phyloP scores from a whole-genome alignment of 2,329 filamentous ascomycete genomes.

The Stemphylium vesicarium region DNA sequence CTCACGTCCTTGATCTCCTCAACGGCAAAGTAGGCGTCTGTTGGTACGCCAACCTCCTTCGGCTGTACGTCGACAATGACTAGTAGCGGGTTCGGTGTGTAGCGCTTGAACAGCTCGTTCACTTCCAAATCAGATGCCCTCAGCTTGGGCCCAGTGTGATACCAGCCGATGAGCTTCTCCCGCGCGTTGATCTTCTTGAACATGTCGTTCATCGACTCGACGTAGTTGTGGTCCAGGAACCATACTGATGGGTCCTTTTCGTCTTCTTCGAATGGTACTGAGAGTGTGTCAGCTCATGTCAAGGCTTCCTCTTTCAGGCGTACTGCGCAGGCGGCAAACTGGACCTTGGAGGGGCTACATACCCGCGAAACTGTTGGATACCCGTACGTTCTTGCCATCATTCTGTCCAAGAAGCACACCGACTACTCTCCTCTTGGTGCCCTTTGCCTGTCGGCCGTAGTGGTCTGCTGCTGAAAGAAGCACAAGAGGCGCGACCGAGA shows the following conservation, averaged over 20 bases:
- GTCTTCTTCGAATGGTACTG: slow-evolving; percentile 98
- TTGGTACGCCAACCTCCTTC: slow-evolving; percentile 96
- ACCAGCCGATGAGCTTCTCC: slow-evolving; percentile 99
- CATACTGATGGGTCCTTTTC: slow-evolving; percentile 98
- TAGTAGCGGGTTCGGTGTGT: slow-evolving; percentile 92
- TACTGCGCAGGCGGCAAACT: slow-evolving; percentile 21
- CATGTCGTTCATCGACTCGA: slow-evolving; percentile 99
- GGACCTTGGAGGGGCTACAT: slow-evolving; percentile 38
- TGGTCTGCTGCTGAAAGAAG: slow-evolving; percentile 98
- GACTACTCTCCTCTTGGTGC: slow-evolving; percentile 82
- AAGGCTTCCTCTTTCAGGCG: slow-evolving; percentile 5
- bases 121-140: slow-evolving; percentile 96
- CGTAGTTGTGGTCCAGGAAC: slow-evolving; percentile 99
- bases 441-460: slow-evolving; percentile 92
- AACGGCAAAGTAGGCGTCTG: slow-evolving; percentile 98
- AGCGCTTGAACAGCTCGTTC: slow-evolving; percentile 99
- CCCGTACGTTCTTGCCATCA: slow-evolving; percentile 92
- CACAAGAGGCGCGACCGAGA: slow-evolving; percentile 96
- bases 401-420: slow-evolving; percentile 95
- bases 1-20: slow-evolving; percentile 99
- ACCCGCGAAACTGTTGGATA: slow-evolving; percentile 99
- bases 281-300: slow-evolving; percentile 28
- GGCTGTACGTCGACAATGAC: slow-evolving; percentile 99
- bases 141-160: slow-evolving; percentile 96
- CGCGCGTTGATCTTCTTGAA: slow-evolving; percentile 99